Base-by-base conservation (phyloP, 2,329 filamentous ascomycete genomes). In the Scedosporium apiospermum region DNA sequence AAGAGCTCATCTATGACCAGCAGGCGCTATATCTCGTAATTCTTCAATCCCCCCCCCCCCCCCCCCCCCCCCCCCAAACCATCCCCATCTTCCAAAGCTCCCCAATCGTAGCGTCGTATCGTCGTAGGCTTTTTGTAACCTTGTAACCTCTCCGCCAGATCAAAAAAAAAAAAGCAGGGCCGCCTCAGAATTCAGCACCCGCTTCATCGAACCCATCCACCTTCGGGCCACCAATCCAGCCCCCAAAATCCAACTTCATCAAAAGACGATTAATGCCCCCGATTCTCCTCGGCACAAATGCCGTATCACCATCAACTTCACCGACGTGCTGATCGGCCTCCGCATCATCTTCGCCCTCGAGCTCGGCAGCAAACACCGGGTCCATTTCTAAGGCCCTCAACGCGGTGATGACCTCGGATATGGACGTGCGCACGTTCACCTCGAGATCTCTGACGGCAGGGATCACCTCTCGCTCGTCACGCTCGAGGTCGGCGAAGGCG, bases 211-310 rank as follows among this genome's bases (percentile, higher is more conserved):
- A 49, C 41, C 16, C 38, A 7, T 60, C 58, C 12, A 46, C 58
- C 41, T 5, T 60, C 18, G 55, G 16, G 16, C 57, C 38, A n/a
- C 72, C 77, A 65, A 84, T 81, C 83, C 82, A 86, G 62, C 75
- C 81, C 21, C 83, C 83, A 72, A 86, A 85, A 70, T 96, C 92
- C 68, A 97, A 77, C 78, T 96, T 96, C 91, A 96, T 96, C 71
- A 97, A 74, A 71, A 97, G 75, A 64, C 90, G 81, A 76, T 96
- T 91, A 57, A 97, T 85, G 1, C 91, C 90, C 0, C 90, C 90
- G 3, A 91, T 84, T 64, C 88, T 86, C 65, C 85, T 82, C 1
- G 91, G 88, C 34, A 87, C 80, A 71, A 90, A 96, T 65, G 67
- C 70, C 61, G 68, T 67, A 30, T 68, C 69, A 46, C 72, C 72